A percentile compares a stretch with the other conserved stretches of the same genome.
These are phyloP conservation scores for Annulohypoxylon truncatum DNA, from an alignment of 2,329 filamentous ascomycete genomes.

Conservation along the genomic window DNA sequence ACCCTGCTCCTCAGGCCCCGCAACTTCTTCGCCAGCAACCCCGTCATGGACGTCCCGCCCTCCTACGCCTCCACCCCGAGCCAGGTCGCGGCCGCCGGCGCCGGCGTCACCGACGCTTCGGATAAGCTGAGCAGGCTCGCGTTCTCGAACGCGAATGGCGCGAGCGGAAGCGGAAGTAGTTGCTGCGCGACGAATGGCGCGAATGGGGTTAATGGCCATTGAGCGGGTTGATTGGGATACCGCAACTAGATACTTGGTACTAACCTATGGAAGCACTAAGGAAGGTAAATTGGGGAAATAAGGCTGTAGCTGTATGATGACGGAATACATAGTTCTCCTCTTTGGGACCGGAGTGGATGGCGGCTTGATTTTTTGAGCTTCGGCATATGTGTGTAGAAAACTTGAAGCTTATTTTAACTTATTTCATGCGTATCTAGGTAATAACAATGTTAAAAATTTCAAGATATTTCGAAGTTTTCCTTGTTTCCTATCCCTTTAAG, in stretches of 20 bases:
- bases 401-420: neutral
- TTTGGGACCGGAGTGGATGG: neutral
- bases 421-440: too few relatives aligned
- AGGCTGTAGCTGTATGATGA: neutral
- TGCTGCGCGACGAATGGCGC: conserved; percentile 30
- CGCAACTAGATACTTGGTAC: neutral
- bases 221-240: neutral
- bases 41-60: conserved; percentile 82
- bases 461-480: too few relatives aligned
- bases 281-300: neutral
- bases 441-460: too few relatives aligned
- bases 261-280: neutral
- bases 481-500: too few relatives aligned
- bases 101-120: conserved; percentile 48
- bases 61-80: conserved; percentile 79
- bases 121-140: conserved; percentile 49
- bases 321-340: neutral
- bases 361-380: too few relatives aligned
- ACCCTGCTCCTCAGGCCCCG: conserved; percentile 80
- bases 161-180: neutral
- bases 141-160: conserved; percentile 36
- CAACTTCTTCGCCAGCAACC: conserved; percentile 86
- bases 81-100: conserved; percentile 58
- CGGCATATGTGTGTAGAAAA: neutral
- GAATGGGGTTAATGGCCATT: conserved; percentile 40